These are phyloP conservation scores for Plectosphaerella sp. DNA, from an alignment of 2,329 filamentous ascomycete genomes.

Conservation along the genomic window DNA sequence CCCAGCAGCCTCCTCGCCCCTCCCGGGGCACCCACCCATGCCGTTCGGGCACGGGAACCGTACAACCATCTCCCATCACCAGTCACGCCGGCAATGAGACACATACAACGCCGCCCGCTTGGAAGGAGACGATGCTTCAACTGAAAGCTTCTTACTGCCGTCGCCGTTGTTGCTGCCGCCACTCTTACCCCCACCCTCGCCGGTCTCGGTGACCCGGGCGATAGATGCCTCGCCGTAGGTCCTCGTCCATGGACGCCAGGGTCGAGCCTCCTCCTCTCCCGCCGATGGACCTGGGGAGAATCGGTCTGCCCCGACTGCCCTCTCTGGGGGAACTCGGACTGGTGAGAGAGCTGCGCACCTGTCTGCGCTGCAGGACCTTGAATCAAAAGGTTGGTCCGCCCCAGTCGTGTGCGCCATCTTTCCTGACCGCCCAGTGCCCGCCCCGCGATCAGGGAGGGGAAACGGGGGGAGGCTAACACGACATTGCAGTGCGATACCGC, in stretches of 20 bases:
- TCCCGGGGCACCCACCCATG: too few relatives aligned
- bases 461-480: too few relatives aligned
- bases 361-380: conserved; percentile 45
- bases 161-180: not conserved
- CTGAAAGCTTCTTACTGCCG: not conserved
- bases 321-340: conserved; percentile 54
- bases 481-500: conserved; percentile 43
- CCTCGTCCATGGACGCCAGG: not conserved
- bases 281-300: not conserved
- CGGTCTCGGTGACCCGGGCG: too few relatives aligned
- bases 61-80: not conserved
- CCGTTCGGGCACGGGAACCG: too few relatives aligned
- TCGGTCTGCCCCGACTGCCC: conserved; percentile 36
- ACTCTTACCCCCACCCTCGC: too few relatives aligned
- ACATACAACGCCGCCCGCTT: not conserved
- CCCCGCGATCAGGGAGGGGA: too few relatives aligned
- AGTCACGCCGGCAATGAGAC: not conserved
- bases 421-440: not conserved
- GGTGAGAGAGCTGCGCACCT: conserved; percentile 40
- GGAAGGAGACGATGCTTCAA: not conserved
- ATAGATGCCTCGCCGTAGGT: too few relatives aligned
- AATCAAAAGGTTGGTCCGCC: conserved; percentile 37
- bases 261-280: not conserved
- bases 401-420: not conserved
- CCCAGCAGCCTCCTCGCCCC: too few relatives aligned